Percentiles rank a stretch among this genome's conserved stretches.
Evolutionary conservation across 2,329 filamentous ascomycete genomes (phyloP).

Genomic region (Colletotrichum sp.): DNA sequence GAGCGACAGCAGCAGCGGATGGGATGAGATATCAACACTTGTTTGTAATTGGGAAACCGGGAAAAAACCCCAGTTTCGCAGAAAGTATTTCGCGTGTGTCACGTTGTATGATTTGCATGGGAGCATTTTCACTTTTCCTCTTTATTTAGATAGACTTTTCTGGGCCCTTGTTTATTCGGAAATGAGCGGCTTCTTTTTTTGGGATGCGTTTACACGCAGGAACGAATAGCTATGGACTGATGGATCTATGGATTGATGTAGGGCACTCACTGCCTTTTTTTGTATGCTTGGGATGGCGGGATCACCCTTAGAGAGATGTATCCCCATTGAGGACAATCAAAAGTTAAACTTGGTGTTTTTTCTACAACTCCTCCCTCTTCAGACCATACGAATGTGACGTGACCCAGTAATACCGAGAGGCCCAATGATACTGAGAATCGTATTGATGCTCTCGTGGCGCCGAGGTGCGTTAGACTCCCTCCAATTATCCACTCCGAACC

Average conservation of each 20-base stretch:
- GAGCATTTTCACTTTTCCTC: not conserved
- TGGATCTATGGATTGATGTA: not conserved
- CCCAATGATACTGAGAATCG: not conserved
- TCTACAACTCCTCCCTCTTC: not conserved
- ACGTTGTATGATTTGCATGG: not conserved
- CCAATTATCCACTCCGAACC: not conserved
- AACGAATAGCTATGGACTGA: not conserved
- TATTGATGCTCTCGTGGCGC: not conserved
- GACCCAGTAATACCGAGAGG: not conserved
- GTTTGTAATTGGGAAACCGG: not conserved
- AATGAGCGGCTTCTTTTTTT: not conserved
- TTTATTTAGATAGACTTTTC: constrained; percentile 9
- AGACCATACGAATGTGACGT: not conserved
- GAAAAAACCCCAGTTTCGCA: not conserved
- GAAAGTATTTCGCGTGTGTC: not conserved
- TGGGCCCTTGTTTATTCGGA: not conserved
- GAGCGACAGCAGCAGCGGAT: not conserved
- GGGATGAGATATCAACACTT: not conserved
- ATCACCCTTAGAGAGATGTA: not conserved
- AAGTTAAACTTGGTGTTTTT: not conserved
- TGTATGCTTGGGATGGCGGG: not conserved
- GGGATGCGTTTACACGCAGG: not conserved
- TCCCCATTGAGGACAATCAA: not conserved
- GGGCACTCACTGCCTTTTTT: not conserved
- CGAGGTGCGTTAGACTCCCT: not conserved